phyloP scores from a whole-genome alignment of 768 basidiomycete genomes.

The Clavaria fumosa region DNA sequence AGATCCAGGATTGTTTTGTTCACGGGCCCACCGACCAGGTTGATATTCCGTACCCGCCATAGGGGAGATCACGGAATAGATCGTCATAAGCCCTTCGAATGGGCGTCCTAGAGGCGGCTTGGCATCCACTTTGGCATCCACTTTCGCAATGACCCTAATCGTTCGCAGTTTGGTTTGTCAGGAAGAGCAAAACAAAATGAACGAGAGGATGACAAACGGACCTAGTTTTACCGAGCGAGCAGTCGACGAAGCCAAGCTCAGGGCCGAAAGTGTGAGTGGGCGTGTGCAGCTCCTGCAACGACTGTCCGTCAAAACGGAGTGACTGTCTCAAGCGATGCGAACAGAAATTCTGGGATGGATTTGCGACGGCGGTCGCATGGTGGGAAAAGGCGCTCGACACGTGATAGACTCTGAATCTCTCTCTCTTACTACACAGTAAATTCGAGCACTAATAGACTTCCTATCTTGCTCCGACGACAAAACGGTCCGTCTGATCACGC shows the following conservation, averaged over 20 bases:
- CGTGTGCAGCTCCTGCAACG: slow-evolving; percentile 47
- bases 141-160: slow-evolving; percentile 70
- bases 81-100: slow-evolving; percentile 78
- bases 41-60: slow-evolving; percentile 93
- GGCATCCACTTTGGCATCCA: slow-evolving; percentile 83
- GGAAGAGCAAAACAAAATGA: neutral
- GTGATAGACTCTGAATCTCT: too few species aligned
- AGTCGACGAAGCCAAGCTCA: slow-evolving; percentile 82
- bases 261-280: slow-evolving; percentile 61
- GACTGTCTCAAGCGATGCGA: slow-evolving; percentile 65
- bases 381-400: neutral
- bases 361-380: slow-evolving; percentile 69
- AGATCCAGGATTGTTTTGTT: slow-evolving; percentile 10
- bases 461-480: neutral
- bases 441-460: neutral
- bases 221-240: slow-evolving; percentile 77
- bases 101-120: slow-evolving; percentile 82
- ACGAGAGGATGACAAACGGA: slow-evolving; percentile 17
- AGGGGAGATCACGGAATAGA: slow-evolving; percentile 91
- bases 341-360: slow-evolving; percentile 76
- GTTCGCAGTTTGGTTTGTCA: too few species aligned
- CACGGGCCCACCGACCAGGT: slow-evolving; percentile 74
- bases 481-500: slow-evolving; percentile 94
- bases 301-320: slow-evolving; percentile 67
- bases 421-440: too few species aligned